Evolutionary conservation across 164 flowering plant genomes (phyloP), one percentile per base, ranked within the genome.

Genomic region (Vitis amurensis): DNA sequence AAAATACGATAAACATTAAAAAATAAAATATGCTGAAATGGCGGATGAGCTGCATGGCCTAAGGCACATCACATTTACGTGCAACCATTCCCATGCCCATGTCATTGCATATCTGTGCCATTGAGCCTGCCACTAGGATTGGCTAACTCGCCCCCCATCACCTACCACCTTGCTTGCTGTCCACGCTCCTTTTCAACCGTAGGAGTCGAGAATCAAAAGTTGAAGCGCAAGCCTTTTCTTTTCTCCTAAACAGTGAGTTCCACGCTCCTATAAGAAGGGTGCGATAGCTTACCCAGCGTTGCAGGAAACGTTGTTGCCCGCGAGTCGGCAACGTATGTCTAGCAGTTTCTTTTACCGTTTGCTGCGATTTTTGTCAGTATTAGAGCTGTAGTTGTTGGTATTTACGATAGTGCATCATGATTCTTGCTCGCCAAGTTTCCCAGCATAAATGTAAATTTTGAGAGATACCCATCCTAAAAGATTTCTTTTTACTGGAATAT

Each of bases 41-140:
- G 23, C 51, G 5, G 65, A 16, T 62, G 29, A 75, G 74, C 71
- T 71, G 50, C 75, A 63, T 63, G 53, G 57, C 17, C 27, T 8
- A 15, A 1, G 12, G 16, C 27, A 31, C 69, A 63, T 47, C 14
- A 16, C 75, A 76, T 61, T 37, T 12, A 55, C 55, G 17, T 27
- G 70, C 73, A 76, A 68, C 62, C 72, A 68, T 64, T n/a, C 69
- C 75, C 17, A 63, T 64, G n/a, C 23, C 51, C 66, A 53, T 72
- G 27, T 65, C 73, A 69, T n/a, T 76, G 56, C 75, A 59, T 76
- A 50, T 64, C 69, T 23, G n/a, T 59, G 61, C 59, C 27, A 7
- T n/a, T n/a, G n/a, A 23, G n/a, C 2, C 27, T 23, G 27, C 27
- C 27, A 23, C 27, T 23, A 23, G 27, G 17, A 53, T n/a, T 53